phyloP scores from a whole-genome alignment of 2,329 filamentous ascomycete genomes.

The Fusarium camptoceras region DNA sequence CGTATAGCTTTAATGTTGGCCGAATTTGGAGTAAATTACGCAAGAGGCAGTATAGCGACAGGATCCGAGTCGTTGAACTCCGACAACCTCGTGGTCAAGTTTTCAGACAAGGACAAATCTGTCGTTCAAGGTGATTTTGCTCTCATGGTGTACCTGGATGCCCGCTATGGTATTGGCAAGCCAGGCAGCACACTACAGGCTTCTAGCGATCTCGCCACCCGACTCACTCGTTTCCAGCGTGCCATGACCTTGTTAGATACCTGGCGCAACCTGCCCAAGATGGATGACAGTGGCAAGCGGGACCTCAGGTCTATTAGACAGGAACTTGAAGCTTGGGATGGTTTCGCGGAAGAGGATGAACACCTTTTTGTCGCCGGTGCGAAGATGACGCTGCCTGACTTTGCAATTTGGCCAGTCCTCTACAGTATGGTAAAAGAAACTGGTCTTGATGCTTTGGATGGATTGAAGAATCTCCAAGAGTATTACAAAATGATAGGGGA shows the following conservation, averaged over 20 bases:
- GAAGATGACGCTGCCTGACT: slow-evolving; percentile 62
- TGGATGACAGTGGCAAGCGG: slow-evolving; percentile 8
- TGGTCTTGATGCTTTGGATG: slow-evolving; percentile 49
- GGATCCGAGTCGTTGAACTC: slow-evolving; percentile 17
- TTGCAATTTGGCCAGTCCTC: slow-evolving; percentile 68
- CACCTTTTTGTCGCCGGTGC: slow-evolving; percentile 60
- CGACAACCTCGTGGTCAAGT: slow-evolving; percentile 55
- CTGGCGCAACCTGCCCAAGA: slow-evolving; percentile 47
- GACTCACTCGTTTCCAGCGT: slow-evolving; percentile 58
- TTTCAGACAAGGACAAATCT: slow-evolving; percentile 68
- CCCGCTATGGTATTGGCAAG: slow-evolving; percentile 57
- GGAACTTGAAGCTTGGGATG: slow-evolving; percentile 58
- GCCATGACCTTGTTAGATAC: slow-evolving; percentile 52
- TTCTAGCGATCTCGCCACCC: slow-evolving; percentile 50
- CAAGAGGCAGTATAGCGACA: slow-evolving; percentile 57
- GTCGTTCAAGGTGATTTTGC: slow-evolving; percentile 62
- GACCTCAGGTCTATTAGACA: slow-evolving; percentile 43
- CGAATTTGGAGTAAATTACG: slow-evolving; percentile 60
- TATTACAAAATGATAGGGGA: slow-evolving; percentile 54
- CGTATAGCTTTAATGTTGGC: slow-evolving; percentile 63
- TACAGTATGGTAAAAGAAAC: slow-evolving; percentile 56
- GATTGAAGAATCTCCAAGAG: slow-evolving; percentile 47
- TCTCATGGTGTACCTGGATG: slow-evolving; percentile 72
- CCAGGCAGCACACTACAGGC: slow-evolving; percentile 40
- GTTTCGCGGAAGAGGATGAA: slow-evolving; percentile 48